A percentile compares a stretch with the other conserved stretches of the same genome.
Conservation (phyloP, 2,329 filamentous ascomycete genomes). For the Claviceps sp. region DNA sequence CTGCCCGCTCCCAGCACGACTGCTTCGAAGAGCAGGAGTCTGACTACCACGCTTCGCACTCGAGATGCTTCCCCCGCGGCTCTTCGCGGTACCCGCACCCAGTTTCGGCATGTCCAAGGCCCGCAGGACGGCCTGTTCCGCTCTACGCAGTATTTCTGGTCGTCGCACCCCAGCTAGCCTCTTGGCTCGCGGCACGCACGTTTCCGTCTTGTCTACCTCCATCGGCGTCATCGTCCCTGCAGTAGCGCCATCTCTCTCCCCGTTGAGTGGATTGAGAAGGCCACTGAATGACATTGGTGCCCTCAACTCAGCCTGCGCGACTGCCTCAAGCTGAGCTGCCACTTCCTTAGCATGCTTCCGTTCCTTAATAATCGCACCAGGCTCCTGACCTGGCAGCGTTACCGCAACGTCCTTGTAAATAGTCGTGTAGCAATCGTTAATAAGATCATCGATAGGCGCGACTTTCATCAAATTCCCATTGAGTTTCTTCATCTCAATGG, state of each 20-base stretch:
- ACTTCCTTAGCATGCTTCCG: slow-evolving; percentile 29
- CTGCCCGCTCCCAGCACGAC: slow-evolving; percentile 26
- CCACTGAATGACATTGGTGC: slow-evolving; percentile 24
- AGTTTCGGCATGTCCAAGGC: slow-evolving; percentile 35
- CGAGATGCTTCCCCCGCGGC: slow-evolving; percentile 36
- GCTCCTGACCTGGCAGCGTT: slow-evolving; percentile 38
- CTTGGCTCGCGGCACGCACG: slow-evolving; percentile 22
- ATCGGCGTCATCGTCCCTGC: slow-evolving; percentile 20
- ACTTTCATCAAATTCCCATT: slow-evolving; percentile 84
- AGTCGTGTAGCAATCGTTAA: slow-evolving; percentile 75
- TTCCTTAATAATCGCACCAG: slow-evolving; percentile 33
- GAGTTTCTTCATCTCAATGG: slow-evolving; percentile 50
- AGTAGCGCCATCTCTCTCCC: slow-evolving; percentile 21
- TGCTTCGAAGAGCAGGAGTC: slow-evolving; percentile 22
- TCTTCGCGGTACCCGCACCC: slow-evolving; percentile 29
- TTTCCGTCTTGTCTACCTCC: slow-evolving; percentile 28
- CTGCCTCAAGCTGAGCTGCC: slow-evolving; percentile 22
- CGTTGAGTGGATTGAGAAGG: slow-evolving; percentile 29
- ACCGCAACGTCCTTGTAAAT: slow-evolving; percentile 57
- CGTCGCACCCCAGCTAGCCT: slow-evolving; percentile 32
- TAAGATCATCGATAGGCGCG: slow-evolving; percentile 78
- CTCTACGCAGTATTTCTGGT: slow-evolving; percentile 47
- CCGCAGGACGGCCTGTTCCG: slow-evolving; percentile 43
- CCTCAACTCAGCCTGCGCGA: slow-evolving; percentile 16
- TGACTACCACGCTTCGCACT: slow-evolving; percentile 33